Evolutionary conservation across 2,329 filamentous ascomycete species (phyloP).

Genomic region (Colletotrichum sp.): DNA sequence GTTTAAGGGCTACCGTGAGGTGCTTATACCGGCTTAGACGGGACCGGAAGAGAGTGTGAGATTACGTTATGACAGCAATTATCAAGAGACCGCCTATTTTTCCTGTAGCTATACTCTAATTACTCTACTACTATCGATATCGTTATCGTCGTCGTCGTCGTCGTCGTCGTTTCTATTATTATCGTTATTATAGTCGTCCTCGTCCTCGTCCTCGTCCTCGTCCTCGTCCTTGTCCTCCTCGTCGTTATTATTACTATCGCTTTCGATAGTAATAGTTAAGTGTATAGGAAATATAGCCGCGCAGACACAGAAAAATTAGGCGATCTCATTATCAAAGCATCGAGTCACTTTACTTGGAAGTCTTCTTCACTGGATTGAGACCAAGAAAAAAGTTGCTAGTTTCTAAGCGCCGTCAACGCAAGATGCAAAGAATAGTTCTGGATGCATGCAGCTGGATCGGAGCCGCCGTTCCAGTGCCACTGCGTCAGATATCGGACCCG

Average conservation of each 20-base stretch:
- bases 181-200: no score
- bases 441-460: background rate
- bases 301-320: no score
- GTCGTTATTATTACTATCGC: no score
- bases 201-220: no score
- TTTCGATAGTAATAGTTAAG: no score
- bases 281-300: no score
- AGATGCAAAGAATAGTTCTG: background rate
- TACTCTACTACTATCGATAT: no score
- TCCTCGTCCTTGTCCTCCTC: no score
- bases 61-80: background rate
- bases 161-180: no score
- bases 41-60: background rate
- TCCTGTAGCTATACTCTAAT: no score
- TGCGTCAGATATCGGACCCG: background rate
- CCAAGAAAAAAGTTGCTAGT: background rate
- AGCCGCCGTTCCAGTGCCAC: background rate
- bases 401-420: background rate
- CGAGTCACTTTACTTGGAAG: background rate
- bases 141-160: no score
- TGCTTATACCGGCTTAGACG: background rate
- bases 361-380: fast-evolving
- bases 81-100: background rate
- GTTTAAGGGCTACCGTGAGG: no score
- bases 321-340: background rate